Conservation (phyloP, 345 rosid species). For the Camelina hispida region DNA sequence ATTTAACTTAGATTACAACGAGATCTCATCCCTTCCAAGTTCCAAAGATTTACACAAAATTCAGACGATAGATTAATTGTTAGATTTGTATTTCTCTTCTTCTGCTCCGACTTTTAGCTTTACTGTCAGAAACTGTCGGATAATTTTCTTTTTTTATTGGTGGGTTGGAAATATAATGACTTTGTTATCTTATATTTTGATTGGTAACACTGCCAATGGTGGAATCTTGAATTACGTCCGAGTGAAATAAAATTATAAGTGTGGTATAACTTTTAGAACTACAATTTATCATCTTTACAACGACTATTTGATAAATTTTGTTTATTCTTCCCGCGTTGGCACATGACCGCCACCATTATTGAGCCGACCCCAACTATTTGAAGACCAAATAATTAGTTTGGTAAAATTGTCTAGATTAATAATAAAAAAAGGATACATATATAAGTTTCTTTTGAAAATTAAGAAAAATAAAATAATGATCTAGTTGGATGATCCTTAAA, state of each 20-base stretch:
- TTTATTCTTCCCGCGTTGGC: neutral
- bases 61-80: too few relatives aligned
- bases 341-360: slow-evolving; percentile 5
- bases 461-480: neutral
- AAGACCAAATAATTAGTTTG: neutral
- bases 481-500: slow-evolving; percentile 5
- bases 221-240: neutral
- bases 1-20: neutral
- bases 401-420: neutral
- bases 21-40: slow-evolving; percentile 7
- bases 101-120: too few relatives aligned
- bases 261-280: neutral
- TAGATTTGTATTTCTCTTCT: too few relatives aligned
- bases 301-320: neutral
- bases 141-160: too few relatives aligned
- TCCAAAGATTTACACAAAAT: slow-evolving; percentile 11
- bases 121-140: neutral
- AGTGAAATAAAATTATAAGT: neutral
- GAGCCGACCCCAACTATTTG: neutral
- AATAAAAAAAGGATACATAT: neutral
- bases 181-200: neutral
- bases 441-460: neutral
- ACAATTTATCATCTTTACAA: neutral
- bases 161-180: too few relatives aligned
- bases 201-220: neutral